These are phyloP conservation scores for Graphiopsis chlorocephala DNA, from an alignment of 2,329 filamentous ascomycete genomes.

Conservation along the genomic window DNA sequence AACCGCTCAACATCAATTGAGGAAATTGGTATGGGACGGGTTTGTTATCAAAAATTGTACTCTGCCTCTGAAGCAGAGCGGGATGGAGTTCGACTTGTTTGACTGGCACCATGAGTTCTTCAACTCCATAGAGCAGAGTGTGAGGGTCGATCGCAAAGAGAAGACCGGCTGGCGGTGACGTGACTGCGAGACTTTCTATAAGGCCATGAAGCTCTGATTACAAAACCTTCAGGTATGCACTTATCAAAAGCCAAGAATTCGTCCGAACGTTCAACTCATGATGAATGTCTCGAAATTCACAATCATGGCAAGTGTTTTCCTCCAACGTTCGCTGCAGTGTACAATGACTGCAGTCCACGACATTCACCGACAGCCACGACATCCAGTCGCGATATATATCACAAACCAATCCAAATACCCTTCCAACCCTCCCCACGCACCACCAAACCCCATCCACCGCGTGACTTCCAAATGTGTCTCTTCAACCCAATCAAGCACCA, in stretches of 20 bases:
- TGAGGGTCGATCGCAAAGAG: neutral
- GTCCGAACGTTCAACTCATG: neutral
- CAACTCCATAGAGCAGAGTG: neutral
- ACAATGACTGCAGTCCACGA: neutral
- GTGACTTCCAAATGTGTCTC: neutral
- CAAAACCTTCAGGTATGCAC: no score
- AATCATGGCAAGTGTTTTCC: neutral
- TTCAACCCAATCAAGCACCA: neutral
- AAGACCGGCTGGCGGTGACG: neutral
- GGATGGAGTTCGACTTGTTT: neutral
- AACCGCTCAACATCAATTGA: neutral
- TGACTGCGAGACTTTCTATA: neutral
- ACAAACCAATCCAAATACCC: neutral
- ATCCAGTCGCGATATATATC: neutral
- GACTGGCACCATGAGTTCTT: neutral
- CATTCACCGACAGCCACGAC: neutral
- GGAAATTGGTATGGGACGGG: neutral
- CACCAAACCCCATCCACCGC: neutral
- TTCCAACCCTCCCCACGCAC: neutral
- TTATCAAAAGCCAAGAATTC: neutral
- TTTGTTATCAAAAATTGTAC: neutral
- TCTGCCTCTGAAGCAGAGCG: neutral
- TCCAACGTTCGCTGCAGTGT: neutral
- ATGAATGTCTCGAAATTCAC: neutral
- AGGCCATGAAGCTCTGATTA: no score